Base-by-base conservation (phyloP, 805 yeast genomes). In the Sugiyamaella boreocaroliniensis region DNA sequence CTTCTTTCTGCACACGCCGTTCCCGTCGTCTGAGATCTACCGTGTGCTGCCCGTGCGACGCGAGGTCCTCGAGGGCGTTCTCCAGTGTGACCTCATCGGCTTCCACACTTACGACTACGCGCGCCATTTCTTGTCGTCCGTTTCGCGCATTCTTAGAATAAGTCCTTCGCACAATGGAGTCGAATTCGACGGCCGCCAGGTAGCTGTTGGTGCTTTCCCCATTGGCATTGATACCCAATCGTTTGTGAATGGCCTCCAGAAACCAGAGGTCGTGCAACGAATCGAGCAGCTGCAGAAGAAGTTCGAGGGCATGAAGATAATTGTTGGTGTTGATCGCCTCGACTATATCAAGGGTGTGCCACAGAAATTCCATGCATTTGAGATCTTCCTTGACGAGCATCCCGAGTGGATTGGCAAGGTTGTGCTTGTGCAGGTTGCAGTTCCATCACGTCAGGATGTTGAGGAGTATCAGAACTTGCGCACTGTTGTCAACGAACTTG, bases 61-160 rank as follows among this genome's bases (percentile, higher is more conserved):
- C 61, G 98, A 95, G 68, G 89, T 93, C 49, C 73, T 93, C 61
- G 80, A 79, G 56, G 99, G 99, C 52, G 96, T 93, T 1, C 74
- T 93, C 64, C 85, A 93, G 62, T 92, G 98, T 71, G 96, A 93
- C 67, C 76, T 95, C 62, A 82, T 93, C 64, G 99, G 99, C 0
- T 93, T 93, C 78, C 99, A 93, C 69, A 93, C 99, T n/a, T 95
- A 93, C 68, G 99, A 93, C 68, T 93, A 93, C 65, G 98, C 96
- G 11, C 78, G 99, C 61, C 99, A 93, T 73, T 93, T 95, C 71
- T 71, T 95, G 50, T 85, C 95, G 16, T 83, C 96, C 0, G 96
- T 93, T 10, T 83, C 89, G 54, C 77, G 96, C 52, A 86, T 93
- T 16, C 76, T 93, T 50, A 79, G 86, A 55, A 81, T 89, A 7